phyloP scores from a whole-genome alignment of 139 green algal genomes.

The Deuterostichococcus epilithicus region DNA sequence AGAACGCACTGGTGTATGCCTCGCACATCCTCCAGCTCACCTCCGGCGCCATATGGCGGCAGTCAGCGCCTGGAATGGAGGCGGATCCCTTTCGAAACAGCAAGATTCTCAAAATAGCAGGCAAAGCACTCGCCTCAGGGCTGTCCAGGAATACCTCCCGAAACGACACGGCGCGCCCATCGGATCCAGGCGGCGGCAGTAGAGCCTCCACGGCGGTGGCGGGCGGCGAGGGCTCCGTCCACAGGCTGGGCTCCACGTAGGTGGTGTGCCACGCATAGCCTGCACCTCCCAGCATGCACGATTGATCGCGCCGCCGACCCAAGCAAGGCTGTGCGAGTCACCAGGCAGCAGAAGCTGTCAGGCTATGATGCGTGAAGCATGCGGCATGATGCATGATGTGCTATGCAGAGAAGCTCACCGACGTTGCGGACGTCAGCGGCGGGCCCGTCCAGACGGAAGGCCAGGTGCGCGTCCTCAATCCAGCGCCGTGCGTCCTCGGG shows the following conservation, averaged over 20 bases:
- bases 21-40: too few species aligned
- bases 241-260: constrained; percentile 21
- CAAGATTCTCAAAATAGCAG: too few species aligned
- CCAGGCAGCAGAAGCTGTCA: neutral
- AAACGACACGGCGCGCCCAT: constrained; percentile 11
- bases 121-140: constrained; percentile 1
- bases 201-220: constrained; percentile 28
- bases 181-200: constrained; percentile 17
- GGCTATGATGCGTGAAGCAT: neutral
- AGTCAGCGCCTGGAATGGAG: neutral
- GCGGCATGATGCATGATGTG: neutral
- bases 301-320: neutral
- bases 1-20: too few species aligned
- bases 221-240: constrained; percentile 24
- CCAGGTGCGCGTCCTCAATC: constrained; percentile 3
- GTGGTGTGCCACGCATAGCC: constrained; percentile 13
- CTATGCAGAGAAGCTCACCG: neutral
- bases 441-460: neutral
- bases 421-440: neutral
- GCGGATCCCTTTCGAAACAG: too few species aligned
- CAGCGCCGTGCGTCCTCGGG: neutral
- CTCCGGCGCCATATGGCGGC: too few species aligned
- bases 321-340: neutral
- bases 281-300: neutral
- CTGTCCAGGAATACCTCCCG: constrained; percentile 25